phyloP scores from a whole-genome alignment of 306 rosid genomes.

The Ziziphus jujuba region DNA sequence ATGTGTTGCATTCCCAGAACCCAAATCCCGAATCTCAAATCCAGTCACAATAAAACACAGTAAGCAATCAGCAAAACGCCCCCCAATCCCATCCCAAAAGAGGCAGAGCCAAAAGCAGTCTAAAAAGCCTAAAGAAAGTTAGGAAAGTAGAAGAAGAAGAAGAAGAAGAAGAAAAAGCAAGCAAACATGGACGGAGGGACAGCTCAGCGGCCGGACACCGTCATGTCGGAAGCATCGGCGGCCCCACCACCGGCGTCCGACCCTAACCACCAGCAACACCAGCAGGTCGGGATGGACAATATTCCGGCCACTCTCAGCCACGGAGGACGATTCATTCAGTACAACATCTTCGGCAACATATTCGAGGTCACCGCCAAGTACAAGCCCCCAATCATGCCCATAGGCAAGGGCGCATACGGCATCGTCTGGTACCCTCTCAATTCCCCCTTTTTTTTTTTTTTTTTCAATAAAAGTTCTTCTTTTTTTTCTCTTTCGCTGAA shows the following conservation, averaged over 20 bases:
- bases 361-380: conserved; percentile 91
- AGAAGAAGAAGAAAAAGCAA: background rate
- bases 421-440: conserved; percentile 68
- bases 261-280: conserved; percentile 36
- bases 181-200: conserved; percentile 41
- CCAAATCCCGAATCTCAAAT: too few species aligned
- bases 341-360: conserved; percentile 88
- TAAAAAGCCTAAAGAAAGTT: too few species aligned
- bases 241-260: conserved; percentile 27
- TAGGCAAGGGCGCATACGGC: conserved; percentile 97
- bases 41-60: too few species aligned
- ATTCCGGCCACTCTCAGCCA: conserved; percentile 92
- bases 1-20: too few species aligned
- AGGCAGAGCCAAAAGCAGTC: background rate
- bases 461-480: background rate
- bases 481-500: background rate
- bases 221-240: conserved; percentile 69
- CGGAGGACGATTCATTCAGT: conserved; percentile 90
- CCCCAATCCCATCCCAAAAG: background rate
- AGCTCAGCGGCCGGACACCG: conserved; percentile 66
- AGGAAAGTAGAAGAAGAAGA: background rate
- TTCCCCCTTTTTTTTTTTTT: background rate
- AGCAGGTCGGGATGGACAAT: conserved; percentile 54
- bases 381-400: conserved; percentile 97
- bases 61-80: background rate